Evolutionary conservation across 2,329 filamentous ascomycete species (phyloP).

Genomic region (Xylariaceae sp.): DNA sequence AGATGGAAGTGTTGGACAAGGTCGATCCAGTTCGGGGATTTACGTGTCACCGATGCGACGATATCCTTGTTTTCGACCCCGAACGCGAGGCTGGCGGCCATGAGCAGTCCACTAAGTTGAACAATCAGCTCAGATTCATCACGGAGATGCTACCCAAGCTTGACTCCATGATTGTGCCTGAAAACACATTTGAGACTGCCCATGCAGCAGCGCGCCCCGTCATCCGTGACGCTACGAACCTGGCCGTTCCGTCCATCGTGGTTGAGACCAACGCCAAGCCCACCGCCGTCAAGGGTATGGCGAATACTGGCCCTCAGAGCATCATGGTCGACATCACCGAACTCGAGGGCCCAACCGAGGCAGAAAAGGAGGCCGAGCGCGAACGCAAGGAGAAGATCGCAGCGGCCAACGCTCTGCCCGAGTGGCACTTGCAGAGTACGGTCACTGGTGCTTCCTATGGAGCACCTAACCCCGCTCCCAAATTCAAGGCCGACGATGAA

Average conservation of each 20-base stretch:
- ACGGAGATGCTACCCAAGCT: conserved; percentile 71
- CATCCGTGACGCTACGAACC: conserved; percentile 61
- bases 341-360: conserved; percentile 59
- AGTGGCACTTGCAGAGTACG: conserved; percentile 68
- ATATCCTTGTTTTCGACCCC: conserved; percentile 58
- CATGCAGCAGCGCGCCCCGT: conserved; percentile 59
- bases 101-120: conserved; percentile 67
- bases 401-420: conserved; percentile 63
- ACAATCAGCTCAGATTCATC: conserved; percentile 74
- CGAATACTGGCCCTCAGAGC: conserved; percentile 61
- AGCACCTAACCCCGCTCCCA: conserved; percentile 28
- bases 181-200: conserved; percentile 67
- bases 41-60: conserved; percentile 72
- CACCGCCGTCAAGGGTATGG: conserved; percentile 64
- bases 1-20: conserved; percentile 81
- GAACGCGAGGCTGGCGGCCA: conserved; percentile 65
- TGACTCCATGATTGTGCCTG: conserved; percentile 67
- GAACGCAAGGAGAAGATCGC: conserved; percentile 61
- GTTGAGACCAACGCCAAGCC: conserved; percentile 52
- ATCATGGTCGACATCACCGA: conserved; percentile 66
- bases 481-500: conserved; percentile 41
- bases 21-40: conserved; percentile 63
- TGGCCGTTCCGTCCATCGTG: conserved; percentile 54
- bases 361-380: conserved; percentile 59
- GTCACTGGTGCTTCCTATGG: conserved; percentile 58